Base-by-base conservation (phyloP, 805 yeast genomes). In the Maudiozyma bulderi region DNA sequence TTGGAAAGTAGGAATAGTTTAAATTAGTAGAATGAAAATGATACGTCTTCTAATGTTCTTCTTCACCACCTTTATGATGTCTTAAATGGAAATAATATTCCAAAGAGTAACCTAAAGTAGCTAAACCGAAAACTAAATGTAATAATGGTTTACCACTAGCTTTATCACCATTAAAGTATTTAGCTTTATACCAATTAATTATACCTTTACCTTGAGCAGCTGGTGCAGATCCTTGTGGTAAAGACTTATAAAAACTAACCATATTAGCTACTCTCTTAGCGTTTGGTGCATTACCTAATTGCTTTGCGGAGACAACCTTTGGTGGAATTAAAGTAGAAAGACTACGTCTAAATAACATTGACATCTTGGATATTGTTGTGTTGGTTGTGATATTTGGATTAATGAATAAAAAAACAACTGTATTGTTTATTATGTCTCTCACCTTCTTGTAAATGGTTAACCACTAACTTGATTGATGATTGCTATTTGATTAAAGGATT, bases 291-390 rank as follows among this genome's bases (percentile, higher is more conserved):
- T 95, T 79, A 52, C 96, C 95, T 59, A 93, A 76, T 84, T 88
- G 90, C 84, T 83, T 79, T 44, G 96, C 93, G 54, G 97, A 89
- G 50, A 96, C 97, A 67, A 91, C 83, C 91, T 91, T 91, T 70
- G 99, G 99, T 62, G 99, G 99, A 67, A 91, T 90, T 75, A 91
- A 78, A 65, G 97, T 85, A 57, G 98, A 89, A 71, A 91, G 79
- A 62, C 84, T 84, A 76, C 99, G 90, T 83, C 86, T 90, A 66
- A 82, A 76, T 77, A 75, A 82, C 85, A 65, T 40, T 38, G 38
- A 35, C 38, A 35, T 32, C 4, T 9, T 32, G 13, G 4, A 9
- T 32, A 8, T 5, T 20, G 29, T 44, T 42, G 15, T 32, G 7
- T 34, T 4, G 3, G 5, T 34, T 34, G 26, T 5, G 11, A 8